phyloP scores from a whole-genome alignment of 83 land plant species.

The Picea abies region DNA sequence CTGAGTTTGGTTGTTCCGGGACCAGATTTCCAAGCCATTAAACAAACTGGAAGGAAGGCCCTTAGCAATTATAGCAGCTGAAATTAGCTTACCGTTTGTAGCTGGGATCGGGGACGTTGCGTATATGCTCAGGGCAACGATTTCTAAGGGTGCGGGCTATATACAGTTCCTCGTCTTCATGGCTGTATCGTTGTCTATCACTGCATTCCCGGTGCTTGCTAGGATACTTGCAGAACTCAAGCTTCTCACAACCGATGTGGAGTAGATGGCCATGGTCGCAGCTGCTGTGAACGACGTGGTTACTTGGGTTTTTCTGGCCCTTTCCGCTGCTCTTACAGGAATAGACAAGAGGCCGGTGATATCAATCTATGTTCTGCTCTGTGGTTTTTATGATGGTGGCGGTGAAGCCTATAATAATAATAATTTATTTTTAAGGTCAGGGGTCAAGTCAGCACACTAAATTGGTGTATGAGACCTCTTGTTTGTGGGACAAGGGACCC shows the following conservation, averaged over 20 bases:
- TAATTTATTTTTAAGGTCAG: no score
- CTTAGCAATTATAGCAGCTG: conserved; percentile 58
- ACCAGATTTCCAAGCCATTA: conserved; percentile 47
- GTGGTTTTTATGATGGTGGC: conserved; percentile 23
- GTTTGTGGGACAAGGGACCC: no score
- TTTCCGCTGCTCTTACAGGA: conserved; percentile 22
- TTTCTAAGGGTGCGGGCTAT: conserved; percentile 34
- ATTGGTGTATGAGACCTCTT: no score
- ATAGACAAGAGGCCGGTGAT: conserved; percentile 22
- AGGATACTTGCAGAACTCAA: no score
- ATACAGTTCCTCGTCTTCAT: conserved; percentile 72
- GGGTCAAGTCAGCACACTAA: no score
- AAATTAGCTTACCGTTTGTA: conserved; percentile 62
- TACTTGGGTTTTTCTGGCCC: no score
- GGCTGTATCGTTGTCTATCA: conserved; percentile 30
- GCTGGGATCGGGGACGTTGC: conserved; percentile 65
- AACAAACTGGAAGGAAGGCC: conserved; percentile 58
- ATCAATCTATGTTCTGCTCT: conserved; percentile 72
- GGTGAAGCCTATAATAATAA: no score
- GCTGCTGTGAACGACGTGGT: no score
- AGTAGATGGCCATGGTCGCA: no score
- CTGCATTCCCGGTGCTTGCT: no score
- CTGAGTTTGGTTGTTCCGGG: conserved; percentile 69
- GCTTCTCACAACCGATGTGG: no score
- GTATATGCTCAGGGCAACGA: conserved; percentile 50